Percentiles rank a stretch among this genome's conserved stretches.
phyloP scores from a whole-genome alignment of 75 land plant species.

The Pinus tabuliformis region DNA sequence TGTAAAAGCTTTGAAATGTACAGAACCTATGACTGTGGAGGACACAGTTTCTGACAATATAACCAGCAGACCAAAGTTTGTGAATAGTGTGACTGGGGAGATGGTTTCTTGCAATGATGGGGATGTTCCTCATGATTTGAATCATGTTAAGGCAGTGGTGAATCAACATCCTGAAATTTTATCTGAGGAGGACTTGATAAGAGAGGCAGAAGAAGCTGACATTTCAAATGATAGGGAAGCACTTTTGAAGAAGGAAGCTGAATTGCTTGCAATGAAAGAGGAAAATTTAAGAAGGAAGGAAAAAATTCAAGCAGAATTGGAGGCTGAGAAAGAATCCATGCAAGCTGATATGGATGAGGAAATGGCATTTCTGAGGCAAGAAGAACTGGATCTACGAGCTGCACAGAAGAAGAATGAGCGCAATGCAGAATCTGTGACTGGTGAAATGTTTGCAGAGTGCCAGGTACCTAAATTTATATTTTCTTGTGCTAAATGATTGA shows the following conservation, averaged over 20 bases:
- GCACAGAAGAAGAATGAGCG: conserved; percentile 82
- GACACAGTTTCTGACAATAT: neutral
- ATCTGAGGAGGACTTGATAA: conserved; percentile 15
- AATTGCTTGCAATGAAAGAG: conserved; percentile 28
- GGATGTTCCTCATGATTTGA: neutral
- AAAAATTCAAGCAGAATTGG: conserved; percentile 33
- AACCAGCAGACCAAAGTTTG: neutral
- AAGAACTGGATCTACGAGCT: conserved; percentile 57
- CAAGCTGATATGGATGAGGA: conserved; percentile 52
- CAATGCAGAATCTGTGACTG: conserved; percentile 91
- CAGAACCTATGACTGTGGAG: neutral
- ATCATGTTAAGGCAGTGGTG: neutral
- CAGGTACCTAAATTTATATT: conserved; percentile 49
- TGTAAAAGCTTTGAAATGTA: neutral
- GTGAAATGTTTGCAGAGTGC: conserved; percentile 97
- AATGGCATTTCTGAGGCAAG: conserved; percentile 54
- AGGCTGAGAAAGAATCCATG: conserved; percentile 30
- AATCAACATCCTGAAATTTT: neutral
- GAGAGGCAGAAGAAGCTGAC: conserved; percentile 36
- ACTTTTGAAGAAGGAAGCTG: conserved; percentile 23
- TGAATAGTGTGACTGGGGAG: neutral
- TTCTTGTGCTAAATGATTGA: neutral
- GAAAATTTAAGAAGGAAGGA: conserved; percentile 27
- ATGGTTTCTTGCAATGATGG: neutral
- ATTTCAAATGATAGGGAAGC: conserved; percentile 24